Evolutionary conservation across 768 basidiomycete species (phyloP).

Genomic region (Termitomyces sp.): DNA sequence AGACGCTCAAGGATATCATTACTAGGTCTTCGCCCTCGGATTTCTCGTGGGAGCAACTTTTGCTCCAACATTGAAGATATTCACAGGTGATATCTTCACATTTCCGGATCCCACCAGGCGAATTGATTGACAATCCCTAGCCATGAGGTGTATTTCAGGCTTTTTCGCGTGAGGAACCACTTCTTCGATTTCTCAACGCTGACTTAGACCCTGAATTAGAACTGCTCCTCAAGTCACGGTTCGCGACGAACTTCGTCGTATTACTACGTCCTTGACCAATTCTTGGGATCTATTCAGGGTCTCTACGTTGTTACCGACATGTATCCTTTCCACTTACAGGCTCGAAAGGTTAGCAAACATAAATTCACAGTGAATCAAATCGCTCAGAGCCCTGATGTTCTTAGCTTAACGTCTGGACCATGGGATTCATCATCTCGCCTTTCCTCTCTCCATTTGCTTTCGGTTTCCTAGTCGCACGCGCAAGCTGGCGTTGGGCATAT

Average conservation of each 20-base stretch:
- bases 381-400: not conserved
- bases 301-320: slow-evolving; percentile 60
- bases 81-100: slow-evolving; percentile 34
- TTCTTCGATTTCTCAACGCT: not conserved
- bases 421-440: slow-evolving; percentile 59
- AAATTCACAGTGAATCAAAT: not conserved
- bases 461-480: slow-evolving; percentile 61
- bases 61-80: slow-evolving; percentile 47
- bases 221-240: slow-evolving; percentile 53
- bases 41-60: slow-evolving; percentile 57
- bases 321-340: slow-evolving; percentile 68
- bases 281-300: slow-evolving; percentile 30
- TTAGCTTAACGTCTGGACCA: slow-evolving; percentile 54
- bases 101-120: not conserved
- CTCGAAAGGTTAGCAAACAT: slow-evolving; percentile 50
- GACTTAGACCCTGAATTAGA: not conserved
- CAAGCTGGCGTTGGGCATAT: slow-evolving; percentile 62
- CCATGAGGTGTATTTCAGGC: slow-evolving; percentile 55
- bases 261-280: not conserved
- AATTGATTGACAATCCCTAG: slow-evolving; percentile 19
- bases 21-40: slow-evolving; percentile 50
- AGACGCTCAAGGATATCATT: not conserved
- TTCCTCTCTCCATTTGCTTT: slow-evolving; percentile 63
- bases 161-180: slow-evolving; percentile 44
- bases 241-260: slow-evolving; percentile 19